Conservation (phyloP, 306 rosid species). For the Begonia loranthoides region DNA sequence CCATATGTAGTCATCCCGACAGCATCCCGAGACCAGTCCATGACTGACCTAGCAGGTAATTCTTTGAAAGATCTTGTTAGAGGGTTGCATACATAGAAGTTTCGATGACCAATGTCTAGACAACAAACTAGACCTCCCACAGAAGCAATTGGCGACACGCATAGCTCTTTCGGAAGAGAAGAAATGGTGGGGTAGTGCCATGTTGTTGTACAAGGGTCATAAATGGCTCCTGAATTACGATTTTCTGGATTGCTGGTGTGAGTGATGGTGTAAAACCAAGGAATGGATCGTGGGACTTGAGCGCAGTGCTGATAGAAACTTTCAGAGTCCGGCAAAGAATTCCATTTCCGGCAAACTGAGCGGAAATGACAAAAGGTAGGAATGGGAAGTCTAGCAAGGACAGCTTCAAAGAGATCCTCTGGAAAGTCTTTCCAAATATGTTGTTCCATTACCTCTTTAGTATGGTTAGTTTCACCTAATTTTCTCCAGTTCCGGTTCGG, state of each 20-base stretch:
- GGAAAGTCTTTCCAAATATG: constrained; percentile 81
- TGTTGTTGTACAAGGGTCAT: constrained; percentile 71
- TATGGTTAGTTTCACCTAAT: constrained; percentile 25
- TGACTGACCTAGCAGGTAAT: constrained; percentile 67
- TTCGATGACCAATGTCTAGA: constrained; percentile 48
- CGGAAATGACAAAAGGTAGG: constrained; percentile 67
- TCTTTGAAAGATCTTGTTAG: constrained; percentile 73
- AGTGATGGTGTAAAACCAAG: constrained; percentile 77
- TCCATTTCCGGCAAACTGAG: constrained; percentile 67
- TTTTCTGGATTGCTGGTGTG: too few species aligned
- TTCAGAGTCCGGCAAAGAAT: constrained; percentile 58
- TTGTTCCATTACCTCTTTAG: constrained; percentile 56
- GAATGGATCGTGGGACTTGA: constrained; percentile 35
- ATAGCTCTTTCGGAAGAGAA: constrained; percentile 34
- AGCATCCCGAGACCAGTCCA: constrained; percentile 57
- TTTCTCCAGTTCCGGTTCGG: constrained; percentile 17
- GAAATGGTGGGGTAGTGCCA: constrained; percentile 72
- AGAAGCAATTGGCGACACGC: constrained; percentile 68
- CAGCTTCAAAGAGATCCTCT: constrained; percentile 72
- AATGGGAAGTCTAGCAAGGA: constrained; percentile 78
- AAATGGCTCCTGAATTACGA: constrained; percentile 64
- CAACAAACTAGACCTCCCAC: constrained; percentile 90
- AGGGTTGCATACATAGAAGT: constrained; percentile 82
- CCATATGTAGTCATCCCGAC: constrained; percentile 70
- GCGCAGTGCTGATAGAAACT: constrained; percentile 46